Conservation (phyloP, 129 eudicot species). For the Ambrosia trifida region DNA sequence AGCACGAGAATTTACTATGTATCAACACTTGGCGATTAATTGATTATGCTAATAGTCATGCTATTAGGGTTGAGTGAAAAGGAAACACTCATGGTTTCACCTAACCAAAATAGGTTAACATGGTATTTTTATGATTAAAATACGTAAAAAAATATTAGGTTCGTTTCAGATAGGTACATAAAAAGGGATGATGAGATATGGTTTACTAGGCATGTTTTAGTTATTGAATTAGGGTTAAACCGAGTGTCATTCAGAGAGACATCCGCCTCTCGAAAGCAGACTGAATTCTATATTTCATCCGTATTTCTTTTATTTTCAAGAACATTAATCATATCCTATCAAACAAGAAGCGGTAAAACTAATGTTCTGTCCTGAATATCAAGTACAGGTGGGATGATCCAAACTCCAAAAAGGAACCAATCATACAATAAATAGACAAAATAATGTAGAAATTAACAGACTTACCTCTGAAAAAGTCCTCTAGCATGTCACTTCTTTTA, state of each 20-base stretch:
- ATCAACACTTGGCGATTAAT: neutral
- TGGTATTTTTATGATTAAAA: neutral
- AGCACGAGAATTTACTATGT: neutral
- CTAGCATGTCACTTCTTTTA: constrained; percentile 59
- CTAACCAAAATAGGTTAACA: neutral
- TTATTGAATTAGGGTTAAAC: neutral
- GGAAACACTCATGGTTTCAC: neutral
- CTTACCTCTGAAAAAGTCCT: constrained; percentile 74
- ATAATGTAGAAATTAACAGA: constrained; percentile 1
- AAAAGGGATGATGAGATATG: neutral
- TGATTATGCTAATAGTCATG: neutral
- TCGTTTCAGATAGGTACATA: neutral
- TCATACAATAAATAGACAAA: neutral
- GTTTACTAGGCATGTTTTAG: neutral
- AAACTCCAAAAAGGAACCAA: neutral
- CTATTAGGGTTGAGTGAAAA: neutral
- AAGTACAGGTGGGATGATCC: neutral
- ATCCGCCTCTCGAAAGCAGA: neutral
- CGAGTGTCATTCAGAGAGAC: neutral
- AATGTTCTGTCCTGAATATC: neutral
- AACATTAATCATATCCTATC: neutral
- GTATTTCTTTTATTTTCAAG: neutral
- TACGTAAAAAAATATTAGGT: neutral
- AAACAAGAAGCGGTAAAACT: neutral
- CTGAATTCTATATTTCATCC: neutral